Conservation (phyloP, 2,329 filamentous ascomycete genomes). For the Colletotrichum lupini region DNA sequence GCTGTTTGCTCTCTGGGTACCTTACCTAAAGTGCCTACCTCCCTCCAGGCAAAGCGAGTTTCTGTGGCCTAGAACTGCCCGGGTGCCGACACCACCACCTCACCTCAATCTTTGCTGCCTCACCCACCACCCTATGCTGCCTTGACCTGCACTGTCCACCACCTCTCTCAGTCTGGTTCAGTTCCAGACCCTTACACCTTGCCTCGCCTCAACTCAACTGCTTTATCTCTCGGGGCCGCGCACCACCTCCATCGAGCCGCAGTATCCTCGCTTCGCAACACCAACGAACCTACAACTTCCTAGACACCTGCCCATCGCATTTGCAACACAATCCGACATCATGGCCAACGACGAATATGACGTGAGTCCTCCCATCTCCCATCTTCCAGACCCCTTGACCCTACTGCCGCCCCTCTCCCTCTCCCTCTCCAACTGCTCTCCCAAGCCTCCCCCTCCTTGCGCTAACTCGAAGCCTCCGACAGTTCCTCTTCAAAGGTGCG, state of each 20-base stretch:
- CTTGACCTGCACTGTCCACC: slow-evolving; percentile 26
- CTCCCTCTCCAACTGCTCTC: slow-evolving; percentile 40
- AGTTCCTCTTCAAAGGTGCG: slow-evolving; percentile 99
- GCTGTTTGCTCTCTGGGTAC: neutral
- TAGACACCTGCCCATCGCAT: slow-evolving; percentile 37
- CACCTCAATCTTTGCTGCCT: slow-evolving; percentile 21
- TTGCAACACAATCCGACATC: slow-evolving; percentile 52
- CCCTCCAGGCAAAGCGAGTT: slow-evolving; percentile 13
- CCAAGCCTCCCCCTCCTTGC: slow-evolving; percentile 36
- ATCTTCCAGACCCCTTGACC: slow-evolving; percentile 9
- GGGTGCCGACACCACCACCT: slow-evolving; percentile 22
- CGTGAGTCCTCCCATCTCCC: slow-evolving; percentile 69
- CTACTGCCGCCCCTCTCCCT: slow-evolving; percentile 33
- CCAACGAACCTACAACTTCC: slow-evolving; percentile 40
- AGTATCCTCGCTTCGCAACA: slow-evolving; percentile 36
- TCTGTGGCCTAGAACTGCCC: slow-evolving; percentile 17
- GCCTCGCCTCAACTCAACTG: slow-evolving; percentile 34
- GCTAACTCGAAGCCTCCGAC: slow-evolving; percentile 39
- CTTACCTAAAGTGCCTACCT: neutral
- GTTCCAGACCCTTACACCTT: slow-evolving; percentile 35
- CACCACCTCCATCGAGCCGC: slow-evolving; percentile 32
- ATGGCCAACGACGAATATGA: slow-evolving; percentile 99
- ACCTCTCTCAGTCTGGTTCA: slow-evolving; percentile 28
- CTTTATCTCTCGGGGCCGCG: slow-evolving; percentile 36
- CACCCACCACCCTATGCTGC: slow-evolving; percentile 10